These are phyloP conservation scores for Vaccinium vitisidaea DNA, from an alignment of 148 eudicot genomes.

Conservation along the genomic window DNA sequence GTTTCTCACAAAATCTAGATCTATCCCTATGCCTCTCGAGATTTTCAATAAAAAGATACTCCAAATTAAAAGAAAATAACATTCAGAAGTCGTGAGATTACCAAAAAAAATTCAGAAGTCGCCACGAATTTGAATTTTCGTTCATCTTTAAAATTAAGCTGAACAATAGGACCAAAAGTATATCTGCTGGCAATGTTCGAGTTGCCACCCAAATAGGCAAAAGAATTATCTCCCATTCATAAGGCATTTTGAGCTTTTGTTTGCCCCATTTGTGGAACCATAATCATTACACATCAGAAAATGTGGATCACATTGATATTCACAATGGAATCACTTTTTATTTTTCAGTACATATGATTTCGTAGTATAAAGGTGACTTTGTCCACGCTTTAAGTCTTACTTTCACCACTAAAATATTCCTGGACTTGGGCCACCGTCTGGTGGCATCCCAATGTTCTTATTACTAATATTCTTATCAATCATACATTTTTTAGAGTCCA, in stretches of 20 bases:
- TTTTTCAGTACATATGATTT: neutral
- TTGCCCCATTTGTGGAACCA: slow-evolving; percentile 8
- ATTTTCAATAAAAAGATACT: too few relatives aligned
- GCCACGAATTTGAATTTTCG: neutral
- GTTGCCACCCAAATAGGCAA: neutral
- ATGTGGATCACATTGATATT: neutral
- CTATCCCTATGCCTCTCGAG: too few relatives aligned
- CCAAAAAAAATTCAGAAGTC: neutral
- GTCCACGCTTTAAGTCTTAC: neutral
- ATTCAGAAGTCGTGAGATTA: too few relatives aligned
- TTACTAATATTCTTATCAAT: too few relatives aligned
- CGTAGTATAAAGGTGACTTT: neutral
- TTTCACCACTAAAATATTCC: too few relatives aligned
- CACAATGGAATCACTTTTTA: neutral
- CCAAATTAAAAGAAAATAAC: too few relatives aligned
- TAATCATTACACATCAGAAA: slow-evolving; percentile 1
- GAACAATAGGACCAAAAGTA: neutral
- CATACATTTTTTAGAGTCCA: too few relatives aligned
- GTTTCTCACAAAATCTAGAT: too few relatives aligned
- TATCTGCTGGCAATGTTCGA: neutral
- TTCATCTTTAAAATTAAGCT: neutral
- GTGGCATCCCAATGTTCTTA: too few relatives aligned
- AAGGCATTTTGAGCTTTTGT: neutral
- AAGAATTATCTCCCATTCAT: neutral
- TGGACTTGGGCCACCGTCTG: too few relatives aligned